Percentiles rank a stretch among this genome's conserved stretches.
Conservation (phyloP, 192 early-diverging fungal species). For the Coemansia sp. region DNA sequence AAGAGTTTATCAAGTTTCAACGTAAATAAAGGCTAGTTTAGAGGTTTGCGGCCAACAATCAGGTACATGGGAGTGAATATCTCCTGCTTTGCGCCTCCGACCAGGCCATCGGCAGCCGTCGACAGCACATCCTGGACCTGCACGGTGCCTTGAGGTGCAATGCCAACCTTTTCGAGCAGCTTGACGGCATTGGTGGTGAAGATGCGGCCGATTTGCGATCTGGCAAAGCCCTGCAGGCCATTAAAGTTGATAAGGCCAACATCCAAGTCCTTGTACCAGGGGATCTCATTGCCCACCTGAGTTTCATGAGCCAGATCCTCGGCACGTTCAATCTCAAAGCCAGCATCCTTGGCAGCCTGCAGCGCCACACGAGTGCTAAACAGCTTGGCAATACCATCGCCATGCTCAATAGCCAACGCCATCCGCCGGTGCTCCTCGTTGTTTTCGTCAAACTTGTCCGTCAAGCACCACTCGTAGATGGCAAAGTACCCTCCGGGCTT, state of each 20-base stretch:
- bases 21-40: slow-evolving; percentile 22
- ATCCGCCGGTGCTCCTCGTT: slow-evolving; percentile 72
- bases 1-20: background rate
- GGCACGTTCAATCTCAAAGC: slow-evolving; percentile 80
- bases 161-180: slow-evolving; percentile 74
- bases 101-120: slow-evolving; percentile 77
- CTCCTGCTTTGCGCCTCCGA: slow-evolving; percentile 71
- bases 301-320: slow-evolving; percentile 61
- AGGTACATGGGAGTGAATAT: slow-evolving; percentile 97
- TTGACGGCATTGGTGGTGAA: slow-evolving; percentile 77
- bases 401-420: slow-evolving; percentile 83
- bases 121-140: slow-evolving; percentile 80
- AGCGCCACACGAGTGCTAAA: slow-evolving; percentile 70
- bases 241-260: slow-evolving; percentile 39
- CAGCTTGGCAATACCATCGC: slow-evolving; percentile 88
- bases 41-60: slow-evolving; percentile 71
- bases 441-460: slow-evolving; percentile 78
- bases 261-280: slow-evolving; percentile 83
- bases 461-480: slow-evolving; percentile 94
- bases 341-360: slow-evolving; percentile 75
- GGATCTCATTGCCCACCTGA: slow-evolving; percentile 61
- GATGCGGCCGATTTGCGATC: slow-evolving; percentile 61
- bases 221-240: slow-evolving; percentile 50
- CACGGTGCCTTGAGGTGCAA: slow-evolving; percentile 82
- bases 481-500: slow-evolving; percentile 92